phyloP scores from a whole-genome alignment of 805 yeast species.

The Hanseniaspora vineae region DNA sequence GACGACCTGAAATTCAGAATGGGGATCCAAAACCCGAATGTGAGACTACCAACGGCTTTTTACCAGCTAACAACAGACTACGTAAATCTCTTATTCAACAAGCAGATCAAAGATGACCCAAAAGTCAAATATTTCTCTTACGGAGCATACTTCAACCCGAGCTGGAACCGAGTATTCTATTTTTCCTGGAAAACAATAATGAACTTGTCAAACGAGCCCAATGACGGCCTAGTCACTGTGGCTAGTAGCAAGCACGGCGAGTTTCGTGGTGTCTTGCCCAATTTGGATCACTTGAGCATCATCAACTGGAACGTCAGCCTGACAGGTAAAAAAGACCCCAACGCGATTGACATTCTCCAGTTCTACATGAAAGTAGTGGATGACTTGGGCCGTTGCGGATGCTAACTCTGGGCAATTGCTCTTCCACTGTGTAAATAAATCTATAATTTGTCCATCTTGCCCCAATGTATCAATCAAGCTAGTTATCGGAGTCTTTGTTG shows the following conservation, averaged over 20 bases:
- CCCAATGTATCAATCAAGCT: not conserved
- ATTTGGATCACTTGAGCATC: slow-evolving; percentile 75
- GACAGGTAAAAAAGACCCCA: slow-evolving; percentile 23
- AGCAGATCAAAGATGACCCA: slow-evolving; percentile 38
- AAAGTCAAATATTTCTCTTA: slow-evolving; percentile 65
- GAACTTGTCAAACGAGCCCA: slow-evolving; percentile 31
- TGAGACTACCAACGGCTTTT: slow-evolving; percentile 31
- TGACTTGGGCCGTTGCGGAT: slow-evolving; percentile 44
- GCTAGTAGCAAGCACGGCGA: slow-evolving; percentile 73
- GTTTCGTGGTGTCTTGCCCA: slow-evolving; percentile 62
- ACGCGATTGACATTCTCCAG: slow-evolving; percentile 47
- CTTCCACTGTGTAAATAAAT: not conserved
- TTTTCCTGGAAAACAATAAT: slow-evolving; percentile 53
- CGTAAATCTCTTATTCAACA: slow-evolving; percentile 39
- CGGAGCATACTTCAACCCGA: slow-evolving; percentile 63
- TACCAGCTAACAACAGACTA: slow-evolving; percentile 50
- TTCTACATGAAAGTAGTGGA: slow-evolving; percentile 60
- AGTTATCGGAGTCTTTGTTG: no score
- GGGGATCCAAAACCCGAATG: slow-evolving; percentile 10
- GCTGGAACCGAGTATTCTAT: slow-evolving; percentile 46
- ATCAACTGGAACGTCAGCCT: slow-evolving; percentile 59
- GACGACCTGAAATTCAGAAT: slow-evolving; percentile 15
- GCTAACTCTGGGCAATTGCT: slow-evolving; percentile 17
- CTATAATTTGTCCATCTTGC: not conserved
- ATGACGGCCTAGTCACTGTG: slow-evolving; percentile 81